A percentile compares a stretch with the other conserved stretches of the same genome.
phyloP scores from a whole-genome alignment of 345 rosid genomes.

The Anastatica hierochuntica region DNA sequence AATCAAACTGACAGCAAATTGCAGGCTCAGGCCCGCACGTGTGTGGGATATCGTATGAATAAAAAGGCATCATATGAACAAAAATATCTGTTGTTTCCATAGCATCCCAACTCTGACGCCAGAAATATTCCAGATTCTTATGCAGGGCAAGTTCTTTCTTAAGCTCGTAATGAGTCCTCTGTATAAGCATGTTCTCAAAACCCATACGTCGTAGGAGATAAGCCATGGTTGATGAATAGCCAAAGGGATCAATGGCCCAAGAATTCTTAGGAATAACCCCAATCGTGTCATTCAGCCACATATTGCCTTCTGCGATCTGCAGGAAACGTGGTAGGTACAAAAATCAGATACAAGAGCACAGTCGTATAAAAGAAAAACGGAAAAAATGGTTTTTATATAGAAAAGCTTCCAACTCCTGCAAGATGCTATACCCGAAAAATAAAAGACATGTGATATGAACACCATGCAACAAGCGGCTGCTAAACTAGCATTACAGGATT shows the following conservation, averaged over 20 bases:
- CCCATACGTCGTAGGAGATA: conserved; percentile 98
- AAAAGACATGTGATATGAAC: neutral
- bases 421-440: neutral
- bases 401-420: neutral
- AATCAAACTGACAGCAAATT: conserved; percentile 94
- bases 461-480: conserved; percentile 11
- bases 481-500: neutral
- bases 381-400: neutral
- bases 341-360: conserved; percentile 3
- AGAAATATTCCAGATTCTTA: conserved; percentile 80
- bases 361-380: neutral
- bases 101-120: conserved; percentile 98
- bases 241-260: conserved; percentile 99
- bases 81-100: conserved; percentile 90
- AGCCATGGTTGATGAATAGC: conserved; percentile 97
- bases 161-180: conserved; percentile 96
- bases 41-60: conserved; percentile 95
- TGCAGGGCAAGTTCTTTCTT: conserved; percentile 90
- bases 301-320: conserved; percentile 89
- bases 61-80: conserved; percentile 99
- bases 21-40: conserved; percentile 99
- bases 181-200: conserved; percentile 97
- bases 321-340: neutral
- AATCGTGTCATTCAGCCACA: conserved; percentile 89
- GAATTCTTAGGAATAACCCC: conserved; percentile 90